Conservation (phyloP, 2,329 filamentous ascomycete genomes). For the Apiospora marii region DNA sequence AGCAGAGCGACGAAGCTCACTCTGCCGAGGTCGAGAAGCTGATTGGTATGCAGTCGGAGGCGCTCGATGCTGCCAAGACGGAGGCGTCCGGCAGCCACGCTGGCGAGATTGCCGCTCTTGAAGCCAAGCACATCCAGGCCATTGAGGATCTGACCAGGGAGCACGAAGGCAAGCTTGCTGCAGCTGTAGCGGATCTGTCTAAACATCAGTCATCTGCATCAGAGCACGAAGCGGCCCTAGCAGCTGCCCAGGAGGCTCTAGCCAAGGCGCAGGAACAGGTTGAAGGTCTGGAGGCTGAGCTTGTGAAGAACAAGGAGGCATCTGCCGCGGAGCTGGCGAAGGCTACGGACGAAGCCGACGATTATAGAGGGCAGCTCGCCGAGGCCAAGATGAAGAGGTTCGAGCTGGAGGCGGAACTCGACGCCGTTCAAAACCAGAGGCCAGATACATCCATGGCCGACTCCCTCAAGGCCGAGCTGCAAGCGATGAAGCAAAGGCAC, state of each 20-base stretch:
- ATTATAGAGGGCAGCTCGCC: slow-evolving; percentile 61
- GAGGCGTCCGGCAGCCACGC: slow-evolving; percentile 44
- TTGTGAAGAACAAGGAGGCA: slow-evolving; percentile 39
- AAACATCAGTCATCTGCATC: slow-evolving; percentile 42
- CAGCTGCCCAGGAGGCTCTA: slow-evolving; percentile 43
- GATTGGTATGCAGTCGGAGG: slow-evolving; percentile 51
- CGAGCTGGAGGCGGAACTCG: slow-evolving; percentile 66
- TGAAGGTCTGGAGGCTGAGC: slow-evolving; percentile 45
- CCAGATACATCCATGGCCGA: slow-evolving; percentile 64
- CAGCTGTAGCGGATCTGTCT: slow-evolving; percentile 39
- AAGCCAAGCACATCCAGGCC: slow-evolving; percentile 54
- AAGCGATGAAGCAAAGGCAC: slow-evolving; percentile 55
- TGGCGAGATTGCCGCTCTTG: slow-evolving; percentile 44
- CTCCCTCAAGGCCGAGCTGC: slow-evolving; percentile 58
- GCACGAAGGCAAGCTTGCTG: slow-evolving; percentile 42
- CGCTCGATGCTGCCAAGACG: slow-evolving; percentile 53
- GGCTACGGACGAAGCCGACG: slow-evolving; percentile 56
- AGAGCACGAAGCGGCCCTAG: slow-evolving; percentile 45
- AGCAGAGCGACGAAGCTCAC: slow-evolving; percentile 50
- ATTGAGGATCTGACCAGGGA: slow-evolving; percentile 54
- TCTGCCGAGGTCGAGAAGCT: slow-evolving; percentile 55
- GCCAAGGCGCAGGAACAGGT: slow-evolving; percentile 41
- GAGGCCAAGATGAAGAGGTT: slow-evolving; percentile 68
- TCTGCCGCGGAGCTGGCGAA: slow-evolving; percentile 47
- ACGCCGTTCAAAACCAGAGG: slow-evolving; percentile 63